Conservation (phyloP, 164 flowering plant genomes). For the Euptelea pleiosperma region DNA sequence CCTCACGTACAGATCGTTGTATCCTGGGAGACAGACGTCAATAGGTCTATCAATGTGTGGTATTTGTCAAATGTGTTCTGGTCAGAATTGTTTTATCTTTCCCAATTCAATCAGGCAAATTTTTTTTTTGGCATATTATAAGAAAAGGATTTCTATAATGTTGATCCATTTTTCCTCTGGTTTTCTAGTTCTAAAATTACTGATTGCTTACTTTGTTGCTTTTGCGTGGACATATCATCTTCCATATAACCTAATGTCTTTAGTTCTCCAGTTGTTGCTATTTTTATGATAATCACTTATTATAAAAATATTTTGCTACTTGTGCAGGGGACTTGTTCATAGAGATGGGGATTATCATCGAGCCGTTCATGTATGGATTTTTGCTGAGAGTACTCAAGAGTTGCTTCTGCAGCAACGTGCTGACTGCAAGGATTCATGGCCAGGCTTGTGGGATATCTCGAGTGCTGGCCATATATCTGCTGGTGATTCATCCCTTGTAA, state of each 20-base stretch:
- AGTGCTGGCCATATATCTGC: conserved; percentile 97
- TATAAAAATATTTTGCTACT: background rate
- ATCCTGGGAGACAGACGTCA: too few relatives aligned
- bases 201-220: background rate
- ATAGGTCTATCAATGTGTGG: too few relatives aligned
- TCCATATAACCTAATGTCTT: background rate
- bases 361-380: conserved; percentile 89
- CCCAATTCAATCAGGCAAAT: too few relatives aligned
- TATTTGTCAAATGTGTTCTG: too few relatives aligned
- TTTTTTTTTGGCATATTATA: too few relatives aligned
- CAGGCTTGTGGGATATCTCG: conserved; percentile 90
- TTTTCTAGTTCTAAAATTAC: background rate
- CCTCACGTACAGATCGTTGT: too few relatives aligned
- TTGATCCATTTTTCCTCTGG: background rate
- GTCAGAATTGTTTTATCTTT: too few relatives aligned
- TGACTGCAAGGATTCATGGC: conserved; percentile 87
- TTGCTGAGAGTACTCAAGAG: conserved; percentile 74
- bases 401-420: conserved; percentile 81
- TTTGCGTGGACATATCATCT: background rate
- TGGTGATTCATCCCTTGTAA: conserved; percentile 76
- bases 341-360: conserved; percentile 88
- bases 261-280: background rate
- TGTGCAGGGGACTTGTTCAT: conserved; percentile 64
- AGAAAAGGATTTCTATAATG: background rate
- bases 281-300: background rate